Evolutionary conservation across 2,329 filamentous ascomycete species (phyloP), one percentile per base, ranked within the genome.

Genomic region (Phaeosphaeria sp.): DNA sequence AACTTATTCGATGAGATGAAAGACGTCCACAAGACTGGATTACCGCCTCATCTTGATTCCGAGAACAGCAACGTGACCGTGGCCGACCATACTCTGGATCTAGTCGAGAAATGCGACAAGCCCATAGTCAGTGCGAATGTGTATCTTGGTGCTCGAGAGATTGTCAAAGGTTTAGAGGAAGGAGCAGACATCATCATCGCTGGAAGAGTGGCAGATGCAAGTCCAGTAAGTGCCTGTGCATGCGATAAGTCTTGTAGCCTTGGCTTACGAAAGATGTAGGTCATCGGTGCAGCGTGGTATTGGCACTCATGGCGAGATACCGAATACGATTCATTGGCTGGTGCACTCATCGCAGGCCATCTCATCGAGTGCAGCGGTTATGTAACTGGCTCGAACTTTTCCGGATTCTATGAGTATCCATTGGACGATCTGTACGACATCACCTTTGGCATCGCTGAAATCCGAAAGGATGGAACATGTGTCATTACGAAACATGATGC

Each of bases 201-300:
- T 2, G 73, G 74, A 11, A 58, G 74, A 43, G 72, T 75, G 6
- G 66, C 73, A 20, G 73, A 77, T 55, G 73, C 72, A 1, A 72
- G 65, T 58, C 74, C 74, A 3, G 72, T 76, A 60, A n/a, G 65
- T 52, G 13, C 11, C 2, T 33, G 6, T 23, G n/a, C 6, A 7
- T 54, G 3, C 1, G 22, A 15, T 17, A n/a, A 6, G 3, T 11
- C 22, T 27, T 4, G 2, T 25, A 2, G 13, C 21, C n/a, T 17
- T 11, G 4, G 13, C 17, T 47, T 3, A 25, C 17, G 3, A 3
- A 15, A 3, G 20, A 3, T 47, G 33, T 15, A 74, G 67, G 83
- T 85, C 0, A 85, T 87, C 56, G 85, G 82, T 0, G 83, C 84
- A 0, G 84, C 84, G 0, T 81, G 81, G 65, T 87, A 79, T 74